Percentiles rank a stretch among this genome's conserved stretches.
phyloP scores from a whole-genome alignment of 331 rosid species.

The Stylosanthes scabra region DNA sequence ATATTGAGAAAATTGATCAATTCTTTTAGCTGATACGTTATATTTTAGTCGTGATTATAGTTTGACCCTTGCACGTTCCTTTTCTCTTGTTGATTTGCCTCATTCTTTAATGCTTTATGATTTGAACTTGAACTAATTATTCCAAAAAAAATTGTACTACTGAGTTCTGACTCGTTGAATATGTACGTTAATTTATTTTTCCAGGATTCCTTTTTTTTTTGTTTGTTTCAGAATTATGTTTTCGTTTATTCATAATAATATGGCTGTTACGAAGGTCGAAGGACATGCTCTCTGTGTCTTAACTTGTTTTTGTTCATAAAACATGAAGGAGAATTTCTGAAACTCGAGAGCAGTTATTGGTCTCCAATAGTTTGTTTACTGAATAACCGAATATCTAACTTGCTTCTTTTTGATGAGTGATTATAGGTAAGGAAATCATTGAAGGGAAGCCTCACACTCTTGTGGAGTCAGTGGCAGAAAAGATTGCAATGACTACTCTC shows the following conservation, averaged over 20 bases:
- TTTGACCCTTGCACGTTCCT: slow-evolving; percentile 23
- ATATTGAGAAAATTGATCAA: slow-evolving; percentile 16
- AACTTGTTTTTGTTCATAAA: too few relatives aligned
- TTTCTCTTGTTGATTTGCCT: not conserved
- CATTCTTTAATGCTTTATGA: slow-evolving; percentile 9
- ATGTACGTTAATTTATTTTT: not conserved
- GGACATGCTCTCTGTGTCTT: too few relatives aligned
- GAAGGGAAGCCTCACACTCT: slow-evolving; percentile 79
- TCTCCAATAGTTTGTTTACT: too few relatives aligned
- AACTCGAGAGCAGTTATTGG: too few relatives aligned
- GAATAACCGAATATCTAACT: too few relatives aligned
- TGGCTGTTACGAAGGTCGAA: too few relatives aligned
- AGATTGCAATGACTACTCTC: slow-evolving; percentile 64
- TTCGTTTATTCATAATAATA: too few relatives aligned
- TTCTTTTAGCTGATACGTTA: slow-evolving; percentile 35
- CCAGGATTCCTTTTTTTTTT: not conserved
- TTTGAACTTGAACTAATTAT: not conserved
- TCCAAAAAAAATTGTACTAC: not conserved
- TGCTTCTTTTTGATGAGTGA: slow-evolving; percentile 49
- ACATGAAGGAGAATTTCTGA: not conserved
- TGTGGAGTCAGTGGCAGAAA: slow-evolving; percentile 84
- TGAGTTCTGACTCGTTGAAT: not conserved
- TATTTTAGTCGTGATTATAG: slow-evolving; percentile 14
- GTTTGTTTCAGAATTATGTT: not conserved
- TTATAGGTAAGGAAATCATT: slow-evolving; percentile 71